Base-by-base conservation (phyloP, 306 rosid species). In the cucumber (Cucumis sativus) region DNA sequence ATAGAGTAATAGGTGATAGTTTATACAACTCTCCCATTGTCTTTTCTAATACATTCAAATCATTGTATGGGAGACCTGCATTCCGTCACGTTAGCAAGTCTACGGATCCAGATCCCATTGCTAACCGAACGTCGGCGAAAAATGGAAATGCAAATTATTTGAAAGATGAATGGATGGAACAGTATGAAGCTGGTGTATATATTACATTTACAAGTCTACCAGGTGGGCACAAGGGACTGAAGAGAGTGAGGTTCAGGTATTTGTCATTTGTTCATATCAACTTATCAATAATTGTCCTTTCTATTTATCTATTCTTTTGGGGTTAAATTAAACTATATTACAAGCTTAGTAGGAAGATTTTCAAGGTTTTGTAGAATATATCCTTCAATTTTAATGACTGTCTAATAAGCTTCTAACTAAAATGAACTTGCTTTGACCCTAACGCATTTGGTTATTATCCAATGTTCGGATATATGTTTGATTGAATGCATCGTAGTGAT, bases 221-320 rank as follows among this genome's bases (percentile, higher is more conserved):
- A 62, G 85, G 86, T 47, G 98, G 95, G n/a, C 86, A 82, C 68
- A 88, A 79, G 79, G 90, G 90, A 68, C 81, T 93, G 16, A 91
- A 89, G 84, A 80, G 96, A 79, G 93, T 93, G 84, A 87, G 93
- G 82, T 93, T 91, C 74, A 89, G 98, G 98, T 93, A 82, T 77
- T 45, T 45, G 63, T 47, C 40, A 40, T 6, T 45, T 69, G 6
- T 67, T 20, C 73, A 66, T 66, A 8, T 39, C 73, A 17, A 15
- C 43, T 41, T 7, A 41, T 6, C 0, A 40, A 6, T 40, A 28
- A 28, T 28, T 28, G 30, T 28, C 30, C 30, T 28, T 28, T 28
- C 30, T 28, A 28, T 28, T 28, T 28, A 1, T 28, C 30, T 28
- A 28, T 28, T 28, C 30, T 28, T 28, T 28, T 28, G 30, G 30